A percentile compares a stretch with the other conserved stretches of the same genome.
Conservation (phyloP, 768 basidiomycete species). For the Hypholoma sublateritium region DNA sequence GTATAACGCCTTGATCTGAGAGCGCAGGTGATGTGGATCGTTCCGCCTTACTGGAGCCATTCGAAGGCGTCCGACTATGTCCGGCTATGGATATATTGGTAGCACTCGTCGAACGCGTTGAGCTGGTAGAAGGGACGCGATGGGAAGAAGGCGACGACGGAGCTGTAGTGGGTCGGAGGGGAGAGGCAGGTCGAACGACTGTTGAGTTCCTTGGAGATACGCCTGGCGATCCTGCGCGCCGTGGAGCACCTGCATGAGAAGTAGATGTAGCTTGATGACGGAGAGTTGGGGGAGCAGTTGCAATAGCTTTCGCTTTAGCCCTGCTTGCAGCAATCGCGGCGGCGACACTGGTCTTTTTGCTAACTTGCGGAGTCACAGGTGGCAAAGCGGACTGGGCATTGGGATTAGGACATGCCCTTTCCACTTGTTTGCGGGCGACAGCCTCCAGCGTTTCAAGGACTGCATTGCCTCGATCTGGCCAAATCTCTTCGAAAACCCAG, state of each 20-base stretch:
- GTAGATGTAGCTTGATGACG: slow-evolving; percentile 82
- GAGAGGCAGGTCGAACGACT: slow-evolving; percentile 43
- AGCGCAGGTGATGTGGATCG: slow-evolving; percentile 42
- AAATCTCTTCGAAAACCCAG: slow-evolving; percentile 79
- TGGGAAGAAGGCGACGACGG: slow-evolving; percentile 45
- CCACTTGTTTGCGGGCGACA: slow-evolving; percentile 75
- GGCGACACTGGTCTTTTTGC: slow-evolving; percentile 81
- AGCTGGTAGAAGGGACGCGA: slow-evolving; percentile 38
- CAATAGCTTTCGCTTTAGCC: slow-evolving; percentile 83
- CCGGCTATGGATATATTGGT: slow-evolving; percentile 25
- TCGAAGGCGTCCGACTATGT: slow-evolving; percentile 41
- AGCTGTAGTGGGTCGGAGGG: slow-evolving; percentile 46
- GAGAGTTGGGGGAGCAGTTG: slow-evolving; percentile 75
- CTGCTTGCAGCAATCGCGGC: slow-evolving; percentile 90
- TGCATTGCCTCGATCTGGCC: slow-evolving; percentile 65
- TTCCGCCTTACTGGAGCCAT: slow-evolving; percentile 25
- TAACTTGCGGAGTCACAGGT: slow-evolving; percentile 51
- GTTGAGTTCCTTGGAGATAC: slow-evolving; percentile 35
- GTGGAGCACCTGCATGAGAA: slow-evolving; percentile 49
- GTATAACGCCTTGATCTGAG: slow-evolving; percentile 36
- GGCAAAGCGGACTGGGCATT: slow-evolving; percentile 38
- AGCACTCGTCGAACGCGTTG: slow-evolving; percentile 46
- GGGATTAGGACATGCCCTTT: slow-evolving; percentile 77
- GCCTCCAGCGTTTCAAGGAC: slow-evolving; percentile 72
- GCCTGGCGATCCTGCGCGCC: slow-evolving; percentile 44